Base-by-base conservation (phyloP, 73 alveolate species). In the Stentor coeruleus region DNA sequence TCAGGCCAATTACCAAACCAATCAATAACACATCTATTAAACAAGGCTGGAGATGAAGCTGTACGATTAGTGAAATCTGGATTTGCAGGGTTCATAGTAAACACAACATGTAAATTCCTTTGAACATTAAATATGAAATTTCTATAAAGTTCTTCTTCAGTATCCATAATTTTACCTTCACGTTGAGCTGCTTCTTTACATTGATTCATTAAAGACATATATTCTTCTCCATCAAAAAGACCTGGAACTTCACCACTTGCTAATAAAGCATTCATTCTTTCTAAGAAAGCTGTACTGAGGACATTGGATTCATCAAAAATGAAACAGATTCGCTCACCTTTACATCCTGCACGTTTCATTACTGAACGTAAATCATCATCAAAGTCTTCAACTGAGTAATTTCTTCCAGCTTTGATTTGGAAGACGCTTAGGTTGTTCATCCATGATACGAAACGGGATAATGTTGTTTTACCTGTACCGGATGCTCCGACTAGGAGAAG, bases 221-320 rank as follows among this genome's bases (percentile, higher is more conserved):
- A 97, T 86, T 98, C 99, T 84, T 98, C 99, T 3, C 99, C 99
- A 77, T 98, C 99, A 83, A 98, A 98, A 57, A 98, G 95, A 37
- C 99, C 99, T 59, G 99, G 99, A 58, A 98, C 99, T 83, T 98
- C 99, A 35, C 99, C 99, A 59, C 99, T 91, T 41, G 99, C 99
- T 35, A 98, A 93, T 72, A 98, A 88, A 3, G 99, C 99, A 86
- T 98, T 98, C 99, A 98, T 98, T 77, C 99, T 91, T 90, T 98
- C 99, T 85, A 98, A 86, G 94, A 98, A 98, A 3, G 99, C 99
- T 31, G 99, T 94, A n/a, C 99, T 97, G 59, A 98, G 89, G 15
- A 98, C 99, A 83, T 98, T 98, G 77, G 97, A 85, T 88, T 98
- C 99, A 87, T 98, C 99, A 73, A 98, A 98, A 74, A 98, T 98